Base-by-base conservation (phyloP, 2,329 filamentous ascomycete genomes). In the Bipolaris sorokiniana region DNA sequence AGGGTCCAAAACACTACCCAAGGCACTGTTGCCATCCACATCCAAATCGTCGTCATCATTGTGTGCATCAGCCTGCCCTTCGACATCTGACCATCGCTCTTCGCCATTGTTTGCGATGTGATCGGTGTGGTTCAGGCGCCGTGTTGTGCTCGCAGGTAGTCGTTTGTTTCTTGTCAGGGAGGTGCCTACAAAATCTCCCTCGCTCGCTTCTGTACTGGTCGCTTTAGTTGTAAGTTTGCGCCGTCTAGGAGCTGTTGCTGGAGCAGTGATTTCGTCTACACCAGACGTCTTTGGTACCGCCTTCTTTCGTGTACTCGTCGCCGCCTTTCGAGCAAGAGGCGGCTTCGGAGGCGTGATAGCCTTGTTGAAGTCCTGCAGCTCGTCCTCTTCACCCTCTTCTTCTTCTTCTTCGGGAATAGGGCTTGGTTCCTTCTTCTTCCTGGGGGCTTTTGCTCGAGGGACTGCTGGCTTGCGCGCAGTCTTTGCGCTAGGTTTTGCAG, bases 1-100 rank as follows among this genome's bases (percentile, higher is more conserved):
- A 2, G 72, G 68, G 47, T 74, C 67, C 18, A 74, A 56, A 13
- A 73, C 53, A 51, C 70, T 74, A n/a, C 66, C 72, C 40, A 70
- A 16, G 5, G 70, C 54, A 33, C 73, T 76, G 48, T 67, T 70
- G 20, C 69, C 71, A 26, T 75, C 72, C 13, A 74, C 57, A 13
- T 72, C 70, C 58, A 67, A 58, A 11, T 48, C 64, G 16, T 69
- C 69, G 3, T 66, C 66, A 1, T 65, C 60, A 31, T 31, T 31
- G 41, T 65, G 54, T 9, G 42, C 51, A 23, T 48, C 50, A 13
- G 9, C 48, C 26, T 55, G 31, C 11, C 64, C 61, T 9, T 67
- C 58, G 6, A 42, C 42, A 16, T 63, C 61, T 5, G 62, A 63
- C 26, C 57, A 58, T 22, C 54, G 57, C 28, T 64, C 53, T 7